Percentiles rank a stretch among this genome's conserved stretches.
These are phyloP conservation scores for Cyclotella choctawhatcheeana DNA, from an alignment of 108 stramenopile species.

Conservation along the genomic window DNA sequence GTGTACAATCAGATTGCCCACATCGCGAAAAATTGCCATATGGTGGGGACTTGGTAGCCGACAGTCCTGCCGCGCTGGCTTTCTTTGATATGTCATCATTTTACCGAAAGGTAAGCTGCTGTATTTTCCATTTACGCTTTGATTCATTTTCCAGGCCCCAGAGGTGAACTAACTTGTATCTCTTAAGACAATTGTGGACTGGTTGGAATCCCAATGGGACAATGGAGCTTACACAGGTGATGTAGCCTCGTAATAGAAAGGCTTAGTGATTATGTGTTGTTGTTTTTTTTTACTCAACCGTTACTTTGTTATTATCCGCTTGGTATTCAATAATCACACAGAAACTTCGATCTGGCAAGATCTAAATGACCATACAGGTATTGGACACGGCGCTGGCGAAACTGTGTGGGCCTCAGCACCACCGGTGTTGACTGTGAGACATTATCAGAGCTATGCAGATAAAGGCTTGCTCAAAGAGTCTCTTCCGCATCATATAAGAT, in stretches of 20 bases:
- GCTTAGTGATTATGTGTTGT: too few species aligned
- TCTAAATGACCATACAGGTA: constrained; percentile 38
- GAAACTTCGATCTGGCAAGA: constrained; percentile 49
- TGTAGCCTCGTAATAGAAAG: too few species aligned
- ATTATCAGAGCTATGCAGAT: constrained; percentile 43
- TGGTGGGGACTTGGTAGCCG: constrained; percentile 49
- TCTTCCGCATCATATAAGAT: constrained; percentile 14
- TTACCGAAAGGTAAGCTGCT: constrained; percentile 23
- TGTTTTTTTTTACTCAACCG: too few species aligned
- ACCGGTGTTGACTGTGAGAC: constrained; percentile 40
- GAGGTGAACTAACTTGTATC: too few species aligned
- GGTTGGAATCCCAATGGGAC: constrained; percentile 48
- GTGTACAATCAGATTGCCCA: constrained; percentile 61
- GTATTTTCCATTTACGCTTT: too few species aligned
- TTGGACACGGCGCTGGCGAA: constrained; percentile 42
- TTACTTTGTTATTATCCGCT: too few species aligned
- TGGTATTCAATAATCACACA: too few species aligned
- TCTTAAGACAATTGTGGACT: constrained; percentile 44
- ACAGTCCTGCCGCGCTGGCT: constrained; percentile 35
- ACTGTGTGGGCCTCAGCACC: constrained; percentile 47
- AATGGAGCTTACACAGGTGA: constrained; percentile 55
- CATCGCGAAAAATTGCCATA: constrained; percentile 55
- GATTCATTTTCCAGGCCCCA: too few species aligned
- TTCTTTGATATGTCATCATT: constrained; percentile 55
- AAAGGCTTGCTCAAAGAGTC: constrained; percentile 14